Evolutionary conservation across 352 stramenopile genomes (phyloP).

Genomic region (Pythium volutum): DNA sequence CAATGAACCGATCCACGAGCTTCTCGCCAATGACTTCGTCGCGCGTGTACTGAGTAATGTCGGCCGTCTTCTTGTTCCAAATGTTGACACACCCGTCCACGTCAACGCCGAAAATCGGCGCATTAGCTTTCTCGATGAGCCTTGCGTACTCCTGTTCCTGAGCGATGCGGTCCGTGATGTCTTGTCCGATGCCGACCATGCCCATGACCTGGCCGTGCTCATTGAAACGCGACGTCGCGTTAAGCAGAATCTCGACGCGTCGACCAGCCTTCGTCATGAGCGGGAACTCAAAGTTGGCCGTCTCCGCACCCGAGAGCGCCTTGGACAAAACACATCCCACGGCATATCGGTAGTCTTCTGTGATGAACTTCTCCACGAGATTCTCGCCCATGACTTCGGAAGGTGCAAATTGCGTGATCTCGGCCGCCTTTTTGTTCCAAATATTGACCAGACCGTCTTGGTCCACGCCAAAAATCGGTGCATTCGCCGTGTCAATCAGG

Average conservation of each 20-base stretch:
- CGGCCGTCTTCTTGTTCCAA: constrained; percentile 90
- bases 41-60: constrained; percentile 80
- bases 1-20: constrained; percentile 60
- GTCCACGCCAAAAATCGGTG: constrained; percentile 89
- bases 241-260: constrained; percentile 82
- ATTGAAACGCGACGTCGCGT: constrained; percentile 84
- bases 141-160: constrained; percentile 88
- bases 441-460: constrained; percentile 80
- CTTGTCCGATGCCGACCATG: constrained; percentile 85
- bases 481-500: constrained; percentile 89
- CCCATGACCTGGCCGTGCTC: constrained; percentile 79
- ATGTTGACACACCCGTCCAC: constrained; percentile 86
- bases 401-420: constrained; percentile 89
- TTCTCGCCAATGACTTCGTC: constrained; percentile 62
- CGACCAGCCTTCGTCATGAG: constrained; percentile 79
- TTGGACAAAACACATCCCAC: constrained; percentile 60
- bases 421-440: constrained; percentile 91
- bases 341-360: constrained; percentile 61
- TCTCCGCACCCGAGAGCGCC: constrained; percentile 55
- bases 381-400: constrained; percentile 88
- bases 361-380: constrained; percentile 91
- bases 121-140: constrained; percentile 90
- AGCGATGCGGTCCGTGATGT: constrained; percentile 82
- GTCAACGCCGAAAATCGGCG: constrained; percentile 91
- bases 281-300: constrained; percentile 85